Base-by-base conservation (phyloP, 768 basidiomycete genomes). In the Hericium coralloides region DNA sequence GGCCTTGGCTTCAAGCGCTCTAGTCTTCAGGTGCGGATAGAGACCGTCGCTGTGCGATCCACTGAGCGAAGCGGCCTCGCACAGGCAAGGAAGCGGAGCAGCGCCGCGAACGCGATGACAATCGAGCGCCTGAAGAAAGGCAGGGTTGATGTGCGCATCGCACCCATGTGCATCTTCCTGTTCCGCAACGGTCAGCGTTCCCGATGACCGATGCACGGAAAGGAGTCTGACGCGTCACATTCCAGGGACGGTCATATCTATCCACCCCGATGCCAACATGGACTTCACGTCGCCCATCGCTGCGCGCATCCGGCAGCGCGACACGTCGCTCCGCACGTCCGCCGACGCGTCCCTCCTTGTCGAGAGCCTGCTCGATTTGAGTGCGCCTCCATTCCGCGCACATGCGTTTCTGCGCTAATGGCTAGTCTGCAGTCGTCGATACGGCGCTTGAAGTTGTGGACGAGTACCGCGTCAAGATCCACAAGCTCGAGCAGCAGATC, bases 331-430 rank as follows among this genome's bases (percentile, higher is more conserved):
- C 4, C 75, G 85, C 31, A 76, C 73, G 47, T 81, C 83, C 0
- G 80, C 81, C 22, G 89, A 90, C 61, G 74, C 84, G 4, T 84
- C 84, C 12, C 69, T 92, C 12, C 73, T 92, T 8, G 76, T 90
- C 2, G 82, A 90, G 66, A 79, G 79, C 36, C 62, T 92, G 22
- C 70, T 92, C 41, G 89, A 90, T 66, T 73, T 76, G 2, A 66
- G 74, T 75, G 18, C 4, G 70, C 65, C 4, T 18, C 12, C 31
- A 36, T 41, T 4, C 20, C 39, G 15, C 31, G 31, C 8, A 1
- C 2, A 9, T 6, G 31, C 26, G 2, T 52, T 22, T 12, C 12
- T 3, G 14, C 23, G 12, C 2, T 37, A 4, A 38, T 8, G 36
- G 36, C 41, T 22, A 12, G 43, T 15, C n/a, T 31, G 2, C 56